Conservation (phyloP, 352 stramenopile genomes). For the Pythium utonaiense region DNA sequence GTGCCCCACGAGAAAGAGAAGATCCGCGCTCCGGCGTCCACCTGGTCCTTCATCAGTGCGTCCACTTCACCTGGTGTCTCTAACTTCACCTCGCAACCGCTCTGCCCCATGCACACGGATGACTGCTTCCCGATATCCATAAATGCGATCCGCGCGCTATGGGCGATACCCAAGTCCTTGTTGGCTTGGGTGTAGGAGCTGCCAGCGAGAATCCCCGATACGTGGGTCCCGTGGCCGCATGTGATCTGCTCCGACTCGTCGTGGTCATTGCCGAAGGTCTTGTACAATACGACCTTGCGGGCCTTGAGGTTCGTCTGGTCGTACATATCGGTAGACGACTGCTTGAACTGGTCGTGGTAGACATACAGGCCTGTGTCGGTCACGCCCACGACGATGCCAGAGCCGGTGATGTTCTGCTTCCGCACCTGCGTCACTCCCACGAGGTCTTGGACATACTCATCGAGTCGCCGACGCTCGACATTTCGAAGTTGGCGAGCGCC, state of each 20-base stretch:
- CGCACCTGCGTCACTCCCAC: conserved; percentile 52
- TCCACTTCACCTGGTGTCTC: conserved; percentile 44
- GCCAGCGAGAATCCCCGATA: conserved; percentile 75
- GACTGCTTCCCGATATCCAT: conserved; percentile 84
- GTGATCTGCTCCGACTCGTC: conserved; percentile 58
- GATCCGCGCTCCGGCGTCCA: conserved; percentile 48
- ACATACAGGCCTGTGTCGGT: conserved; percentile 78
- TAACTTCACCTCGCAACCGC: conserved; percentile 37
- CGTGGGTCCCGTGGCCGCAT: conserved; percentile 87
- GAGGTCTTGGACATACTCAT: conserved; percentile 52
- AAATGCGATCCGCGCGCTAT: conserved; percentile 78
- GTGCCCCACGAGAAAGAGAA: conserved; percentile 76
- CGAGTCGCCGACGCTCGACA: conserved; percentile 31
- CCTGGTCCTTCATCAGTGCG: conserved; percentile 56
- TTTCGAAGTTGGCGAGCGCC: conserved; percentile 3
- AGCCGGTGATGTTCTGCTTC: conserved; percentile 63
- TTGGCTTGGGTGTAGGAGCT: conserved; percentile 40
- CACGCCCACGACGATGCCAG: conserved; percentile 59
- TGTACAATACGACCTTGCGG: conserved; percentile 84
- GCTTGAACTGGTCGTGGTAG: conserved; percentile 77
- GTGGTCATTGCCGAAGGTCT: conserved; percentile 65
- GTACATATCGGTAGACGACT: conserved; percentile 51
- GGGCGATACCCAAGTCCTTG: conserved; percentile 65
- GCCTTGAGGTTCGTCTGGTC: conserved; percentile 45
- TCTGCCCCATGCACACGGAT: conserved; percentile 29